Base-by-base conservation (phyloP, 2,329 filamentous ascomycete genomes). In the Sporothrix inflata region DNA sequence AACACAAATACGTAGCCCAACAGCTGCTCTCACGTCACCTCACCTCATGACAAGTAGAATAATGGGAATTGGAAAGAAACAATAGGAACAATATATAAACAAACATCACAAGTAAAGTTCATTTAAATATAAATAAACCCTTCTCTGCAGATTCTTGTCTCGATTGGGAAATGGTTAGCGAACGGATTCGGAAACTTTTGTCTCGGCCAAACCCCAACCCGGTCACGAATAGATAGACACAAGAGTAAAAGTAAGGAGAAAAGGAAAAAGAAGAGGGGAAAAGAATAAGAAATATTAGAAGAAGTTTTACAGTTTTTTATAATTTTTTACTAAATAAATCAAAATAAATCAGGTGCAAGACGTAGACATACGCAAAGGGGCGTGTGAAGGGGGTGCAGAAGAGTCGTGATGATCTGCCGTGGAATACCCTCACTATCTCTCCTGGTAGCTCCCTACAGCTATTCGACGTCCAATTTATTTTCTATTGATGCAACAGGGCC, bases 141-240 rank as follows among this genome's bases (percentile, higher is more conserved):
- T 24, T 11, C 3, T 53, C 34, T 68, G 40, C 38, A 27, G 61
- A 73, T 75, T 30, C 70, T 51, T 72, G 45, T 57, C 76, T 77
- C 75, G 63, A 79, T 79, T 75, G 34, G 79, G 79, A 77, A 79
- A 73, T 74, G 75, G 74, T 81, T 79, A 81, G 79, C 79, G 76
- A 79, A 77, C 76, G 72, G 74, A 78, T 76, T 66, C 74, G 77
- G 78, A 76, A 77, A 71, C 55, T 61, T 51, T 63, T 73, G 75
- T 76, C 72, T 74, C 72, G 71, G 73, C 42, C 69, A 72, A 27
- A 42, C 30, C 7, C 38, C 45, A 49, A 9, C 27, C 70, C 63
- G 70, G 61, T 72, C 63, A 71, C 61, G 14, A 71, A 57, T 71
- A 60, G 16, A 67, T 60, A 21, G 45, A 51, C 60, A 55, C 49